Evolutionary conservation across 2,329 filamentous ascomycete species (phyloP).

Genomic region (Ramichloridium luteum): DNA sequence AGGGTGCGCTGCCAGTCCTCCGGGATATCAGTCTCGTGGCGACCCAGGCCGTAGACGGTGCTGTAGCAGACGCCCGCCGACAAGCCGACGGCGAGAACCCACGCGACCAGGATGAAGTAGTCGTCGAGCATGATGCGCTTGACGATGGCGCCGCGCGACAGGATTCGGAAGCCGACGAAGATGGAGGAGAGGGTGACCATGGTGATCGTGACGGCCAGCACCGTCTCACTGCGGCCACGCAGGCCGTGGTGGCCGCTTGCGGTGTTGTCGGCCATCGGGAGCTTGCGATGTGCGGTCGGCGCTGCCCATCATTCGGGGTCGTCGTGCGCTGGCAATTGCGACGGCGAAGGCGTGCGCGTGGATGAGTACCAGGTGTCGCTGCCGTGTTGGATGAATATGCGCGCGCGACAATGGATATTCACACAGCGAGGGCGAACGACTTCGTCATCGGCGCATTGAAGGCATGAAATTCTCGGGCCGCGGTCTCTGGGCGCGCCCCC

Average conservation of each 20-base stretch:
- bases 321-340: no score
- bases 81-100: conserved; percentile 58
- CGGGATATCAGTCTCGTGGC: conserved; percentile 50
- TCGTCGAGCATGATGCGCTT: conserved; percentile 63
- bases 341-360: no score
- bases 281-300: no score
- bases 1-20: conserved; percentile 38
- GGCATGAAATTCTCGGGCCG: no score
- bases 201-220: conserved; percentile 57
- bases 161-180: conserved; percentile 63
- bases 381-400: no score
- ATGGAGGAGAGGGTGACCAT: conserved; percentile 58
- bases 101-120: conserved; percentile 67
- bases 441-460: no score
- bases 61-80: conserved; percentile 55
- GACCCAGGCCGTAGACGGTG: conserved; percentile 53
- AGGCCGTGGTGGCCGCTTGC: conserved; percentile 20
- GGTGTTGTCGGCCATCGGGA: no score
- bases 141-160: conserved; percentile 63
- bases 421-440: no score
- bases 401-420: no score
- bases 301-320: no score
- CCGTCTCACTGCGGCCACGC: conserved; percentile 29
- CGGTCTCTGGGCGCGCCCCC: no score
- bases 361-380: no score